Conservation (phyloP, 2,329 filamentous ascomycete genomes). For the Lachnellula subtilissima region DNA sequence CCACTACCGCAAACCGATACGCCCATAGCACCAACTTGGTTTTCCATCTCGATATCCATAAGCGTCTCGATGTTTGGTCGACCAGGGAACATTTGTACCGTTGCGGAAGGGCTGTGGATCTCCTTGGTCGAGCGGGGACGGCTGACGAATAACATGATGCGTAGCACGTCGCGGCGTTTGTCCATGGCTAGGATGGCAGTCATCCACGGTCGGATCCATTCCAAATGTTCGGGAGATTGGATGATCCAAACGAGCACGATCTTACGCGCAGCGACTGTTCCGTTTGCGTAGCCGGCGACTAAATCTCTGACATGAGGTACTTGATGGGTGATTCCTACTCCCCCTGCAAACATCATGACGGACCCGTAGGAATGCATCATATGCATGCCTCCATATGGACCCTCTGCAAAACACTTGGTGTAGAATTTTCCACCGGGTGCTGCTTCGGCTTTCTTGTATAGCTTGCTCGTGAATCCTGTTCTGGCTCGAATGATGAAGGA, state of each 20-base stretch:
- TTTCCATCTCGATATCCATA: slow-evolving; percentile 67
- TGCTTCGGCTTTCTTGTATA: slow-evolving; percentile 64
- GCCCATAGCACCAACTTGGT: slow-evolving; percentile 68
- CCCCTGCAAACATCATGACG: slow-evolving; percentile 73
- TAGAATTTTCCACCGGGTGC: slow-evolving; percentile 55
- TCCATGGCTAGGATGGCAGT: slow-evolving; percentile 73
- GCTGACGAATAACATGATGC: slow-evolving; percentile 75
- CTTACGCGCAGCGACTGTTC: slow-evolving; percentile 66
- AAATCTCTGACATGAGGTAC: slow-evolving; percentile 71
- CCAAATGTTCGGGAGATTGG: slow-evolving; percentile 72
- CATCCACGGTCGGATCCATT: slow-evolving; percentile 84
- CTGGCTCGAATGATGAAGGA: slow-evolving; percentile 69
- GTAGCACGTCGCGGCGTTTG: slow-evolving; percentile 65
- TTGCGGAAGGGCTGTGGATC: slow-evolving; percentile 71
- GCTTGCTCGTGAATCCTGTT: slow-evolving; percentile 65
- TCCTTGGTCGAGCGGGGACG: slow-evolving; percentile 72
- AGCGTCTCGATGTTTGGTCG: slow-evolving; percentile 70
- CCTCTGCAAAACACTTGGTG: slow-evolving; percentile 66
- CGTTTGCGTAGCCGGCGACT: slow-evolving; percentile 61
- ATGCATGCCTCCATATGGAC: slow-evolving; percentile 71
- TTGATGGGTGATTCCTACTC: slow-evolving; percentile 76
- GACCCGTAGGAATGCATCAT: slow-evolving; percentile 71
- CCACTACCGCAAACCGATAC: slow-evolving; percentile 73
- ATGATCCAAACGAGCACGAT: slow-evolving; percentile 75
- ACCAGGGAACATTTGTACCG: slow-evolving; percentile 81